Evolutionary conservation across 2,329 filamentous ascomycete species (phyloP).

Genomic region (Hysterium pulicare): DNA sequence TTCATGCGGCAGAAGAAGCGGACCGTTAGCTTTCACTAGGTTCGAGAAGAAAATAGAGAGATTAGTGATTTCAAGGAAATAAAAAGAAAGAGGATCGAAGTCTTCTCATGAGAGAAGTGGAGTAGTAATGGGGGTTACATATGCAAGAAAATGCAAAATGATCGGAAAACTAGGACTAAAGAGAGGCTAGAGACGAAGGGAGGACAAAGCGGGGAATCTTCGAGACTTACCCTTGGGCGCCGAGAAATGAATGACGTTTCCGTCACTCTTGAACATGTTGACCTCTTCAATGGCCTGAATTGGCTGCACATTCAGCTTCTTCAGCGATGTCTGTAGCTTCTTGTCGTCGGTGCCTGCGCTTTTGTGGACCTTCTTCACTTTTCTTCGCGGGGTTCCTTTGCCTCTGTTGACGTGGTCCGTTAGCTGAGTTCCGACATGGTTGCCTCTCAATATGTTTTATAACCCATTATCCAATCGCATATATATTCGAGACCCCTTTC

Average conservation of each 20-base stretch:
- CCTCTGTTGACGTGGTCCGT: conserved; percentile 56
- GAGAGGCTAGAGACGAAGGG: no score
- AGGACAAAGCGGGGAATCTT: neutral
- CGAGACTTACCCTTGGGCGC: conserved; percentile 86
- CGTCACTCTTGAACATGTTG: conserved; percentile 99
- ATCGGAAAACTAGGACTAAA: no score
- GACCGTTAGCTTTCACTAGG: no score
- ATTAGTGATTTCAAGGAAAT: no score
- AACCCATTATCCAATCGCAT: no score
- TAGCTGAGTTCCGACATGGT: no score
- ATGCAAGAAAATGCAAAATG: no score
- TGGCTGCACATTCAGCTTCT: conserved; percentile 99
- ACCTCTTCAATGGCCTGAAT: conserved; percentile 99
- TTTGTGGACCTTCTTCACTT: conserved; percentile 97
- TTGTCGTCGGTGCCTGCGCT: conserved; percentile 95
- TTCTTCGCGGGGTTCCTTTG: conserved; percentile 96
- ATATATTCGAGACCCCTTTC: neutral
- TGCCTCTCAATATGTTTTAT: no score
- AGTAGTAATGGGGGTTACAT: no score
- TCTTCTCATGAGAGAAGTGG: no score
- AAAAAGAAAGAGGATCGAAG: no score
- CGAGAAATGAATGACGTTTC: conserved; percentile 99
- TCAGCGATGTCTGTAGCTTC: conserved; percentile 95
- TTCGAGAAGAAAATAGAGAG: no score
- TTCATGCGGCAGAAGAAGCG: conserved; percentile 43